phyloP scores from a whole-genome alignment of 305 asterid genomes.

The Fraxinus latifolia region DNA sequence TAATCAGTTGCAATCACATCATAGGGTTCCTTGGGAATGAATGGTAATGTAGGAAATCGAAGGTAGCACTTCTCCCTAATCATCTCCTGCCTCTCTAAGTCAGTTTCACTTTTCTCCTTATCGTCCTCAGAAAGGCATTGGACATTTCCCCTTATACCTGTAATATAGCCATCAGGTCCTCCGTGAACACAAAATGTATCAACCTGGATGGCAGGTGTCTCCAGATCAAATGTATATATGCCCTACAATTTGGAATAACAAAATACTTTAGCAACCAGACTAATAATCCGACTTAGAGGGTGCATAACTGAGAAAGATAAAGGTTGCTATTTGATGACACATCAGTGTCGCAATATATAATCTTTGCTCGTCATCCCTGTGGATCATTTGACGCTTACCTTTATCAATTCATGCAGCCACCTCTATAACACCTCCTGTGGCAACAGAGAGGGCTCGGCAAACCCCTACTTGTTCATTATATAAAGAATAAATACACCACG shows the following conservation, averaged over 20 bases:
- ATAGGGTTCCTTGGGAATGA: constrained; percentile 86
- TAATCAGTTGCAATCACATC: constrained; percentile 92
- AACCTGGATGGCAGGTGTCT: constrained; percentile 72
- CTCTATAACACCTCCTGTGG: background rate
- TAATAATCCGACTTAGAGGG: background rate
- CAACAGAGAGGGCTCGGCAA: background rate
- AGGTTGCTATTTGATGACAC: background rate
- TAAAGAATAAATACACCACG: background rate
- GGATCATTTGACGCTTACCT: background rate
- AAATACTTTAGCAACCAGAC: constrained; percentile 13
- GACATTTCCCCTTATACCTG: constrained; percentile 91
- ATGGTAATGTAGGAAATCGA: constrained; percentile 85
- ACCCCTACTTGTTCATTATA: background rate
- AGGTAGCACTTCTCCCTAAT: constrained; percentile 78
- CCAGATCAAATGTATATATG: constrained; percentile 56
- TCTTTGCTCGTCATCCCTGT: background rate
- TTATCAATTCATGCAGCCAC: background rate
- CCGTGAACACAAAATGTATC: constrained; percentile 92
- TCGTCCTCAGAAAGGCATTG: constrained; percentile 84
- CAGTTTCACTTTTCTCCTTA: constrained; percentile 43
- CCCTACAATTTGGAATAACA: constrained; percentile 49
- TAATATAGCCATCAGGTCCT: constrained; percentile 82
- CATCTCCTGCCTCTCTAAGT: constrained; percentile 61
- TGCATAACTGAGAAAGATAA: background rate
- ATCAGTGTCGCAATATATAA: background rate